Percentiles rank a stretch among this genome's conserved stretches.
phyloP scores from a whole-genome alignment of 148 eudicot genomes.

The Rhododendron ovatum region DNA sequence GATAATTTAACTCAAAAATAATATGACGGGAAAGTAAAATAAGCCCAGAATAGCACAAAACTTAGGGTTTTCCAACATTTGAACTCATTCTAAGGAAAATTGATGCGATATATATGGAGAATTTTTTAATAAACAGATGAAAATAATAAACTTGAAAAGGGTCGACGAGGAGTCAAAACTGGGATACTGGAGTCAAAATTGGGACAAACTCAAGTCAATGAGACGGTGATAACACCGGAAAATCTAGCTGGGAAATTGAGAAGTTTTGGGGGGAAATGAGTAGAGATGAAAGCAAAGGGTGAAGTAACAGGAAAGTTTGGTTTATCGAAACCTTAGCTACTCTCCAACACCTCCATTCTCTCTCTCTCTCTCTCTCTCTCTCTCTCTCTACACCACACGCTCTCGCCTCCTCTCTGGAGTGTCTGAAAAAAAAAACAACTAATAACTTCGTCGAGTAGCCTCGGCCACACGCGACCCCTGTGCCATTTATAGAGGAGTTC shows the following conservation, averaged over 20 bases:
- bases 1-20: background rate
- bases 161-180: no score
- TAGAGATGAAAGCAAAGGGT: background rate
- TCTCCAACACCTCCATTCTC: slow-evolving; percentile 6
- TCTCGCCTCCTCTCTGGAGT: background rate
- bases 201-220: background rate
- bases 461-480: background rate
- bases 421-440: slow-evolving; percentile 21
- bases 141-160: no score
- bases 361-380: slow-evolving; percentile 6
- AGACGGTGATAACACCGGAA: background rate
- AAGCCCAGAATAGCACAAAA: background rate
- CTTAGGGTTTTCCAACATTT: background rate
- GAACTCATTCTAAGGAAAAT: background rate
- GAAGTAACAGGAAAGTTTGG: background rate
- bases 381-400: background rate
- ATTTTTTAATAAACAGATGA: background rate
- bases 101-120: background rate
- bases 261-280: background rate
- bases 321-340: background rate
- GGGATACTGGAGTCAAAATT: background rate
- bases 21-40: background rate
- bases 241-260: background rate
- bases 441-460: slow-evolving; percentile 10
- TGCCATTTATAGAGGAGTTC: background rate